phyloP scores from a whole-genome alignment of 192 early-diverging fungal genomes.

The Thamnidium elegans region DNA sequence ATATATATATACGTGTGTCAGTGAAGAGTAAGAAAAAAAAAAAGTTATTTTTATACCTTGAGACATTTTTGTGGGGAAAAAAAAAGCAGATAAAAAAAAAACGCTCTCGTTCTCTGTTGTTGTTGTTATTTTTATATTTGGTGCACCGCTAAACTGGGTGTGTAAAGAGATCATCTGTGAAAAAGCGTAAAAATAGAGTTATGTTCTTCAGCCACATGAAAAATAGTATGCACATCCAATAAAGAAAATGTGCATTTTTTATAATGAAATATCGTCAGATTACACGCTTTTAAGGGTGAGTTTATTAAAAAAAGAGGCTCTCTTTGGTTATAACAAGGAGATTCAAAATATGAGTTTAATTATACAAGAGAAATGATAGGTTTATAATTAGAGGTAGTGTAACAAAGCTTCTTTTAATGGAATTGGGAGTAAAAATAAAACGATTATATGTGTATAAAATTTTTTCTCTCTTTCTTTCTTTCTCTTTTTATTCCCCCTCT shows the following conservation, averaged over 20 bases:
- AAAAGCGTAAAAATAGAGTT: neutral
- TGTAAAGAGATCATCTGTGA: too few species aligned
- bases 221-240: neutral
- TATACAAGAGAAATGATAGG: neutral
- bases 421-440: neutral
- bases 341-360: too few species aligned
- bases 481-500: neutral
- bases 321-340: too few species aligned
- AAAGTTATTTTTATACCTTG: neutral
- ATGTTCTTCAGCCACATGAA: neutral
- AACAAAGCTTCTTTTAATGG: neutral
- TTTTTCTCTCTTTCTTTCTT: slow-evolving; percentile 2
- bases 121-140: neutral
- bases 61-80: neutral
- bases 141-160: too few species aligned
- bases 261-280: too few species aligned
- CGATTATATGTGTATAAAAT: neutral
- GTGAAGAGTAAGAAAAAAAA: neutral
- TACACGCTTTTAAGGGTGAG: too few species aligned
- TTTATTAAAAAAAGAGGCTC: too few species aligned
- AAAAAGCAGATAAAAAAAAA: neutral
- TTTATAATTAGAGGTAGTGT: neutral
- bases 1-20: too few species aligned
- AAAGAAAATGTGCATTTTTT: too few species aligned
- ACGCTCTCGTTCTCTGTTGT: neutral